Base-by-base conservation (phyloP, 768 basidiomycete genomes). In the Paxillus rubicundulus region DNA sequence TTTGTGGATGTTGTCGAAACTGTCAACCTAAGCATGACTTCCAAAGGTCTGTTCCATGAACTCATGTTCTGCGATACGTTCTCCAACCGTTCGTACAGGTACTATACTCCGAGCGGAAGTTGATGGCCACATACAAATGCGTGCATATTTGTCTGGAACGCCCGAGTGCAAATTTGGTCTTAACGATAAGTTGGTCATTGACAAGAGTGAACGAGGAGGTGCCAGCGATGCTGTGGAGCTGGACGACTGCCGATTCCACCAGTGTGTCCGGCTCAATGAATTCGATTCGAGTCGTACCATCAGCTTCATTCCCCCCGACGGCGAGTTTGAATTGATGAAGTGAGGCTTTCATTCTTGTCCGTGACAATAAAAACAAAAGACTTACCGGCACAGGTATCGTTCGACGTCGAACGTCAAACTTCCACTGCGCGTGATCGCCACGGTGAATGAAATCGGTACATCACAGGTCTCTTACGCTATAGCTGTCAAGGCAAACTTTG, bases 1-100 rank as follows among this genome's bases (percentile, higher is more conserved):
- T 99, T 98, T 60, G 96, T 99, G n/a, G 97, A 99, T 66, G 97
- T 99, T 9, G 90, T 99, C 40, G 97, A 99, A 74, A 91, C 82
- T 2, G 91, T 99, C 55, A 98, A 99, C 64, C 69, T 98, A 49
- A 87, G 92, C 61, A 97, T 98, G 95, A 96, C 92, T 67, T 89
- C 94, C 2, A 98, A 96, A 75, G 95, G 94, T 59, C 13, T 42
- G 47, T 36, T 17, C 12, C 43, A 40, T 17, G 1, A 18, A 28
- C 16, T 20, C 14, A n/a, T 18, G 9, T 36, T 21, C 30, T 20
- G 9, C 34, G 20, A 8, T 18, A 2, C 21, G 49, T 55, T 50
- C 32, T 60, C 52, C 47, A 20, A 39, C 13, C 20, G 9, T 34
- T 24, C 47, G 1, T 13, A n/a, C 48, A 95, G 94, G 95, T 21